These are phyloP conservation scores for Penicillium frequentans DNA, from an alignment of 2,329 filamentous ascomycete species.

Conservation along the genomic window DNA sequence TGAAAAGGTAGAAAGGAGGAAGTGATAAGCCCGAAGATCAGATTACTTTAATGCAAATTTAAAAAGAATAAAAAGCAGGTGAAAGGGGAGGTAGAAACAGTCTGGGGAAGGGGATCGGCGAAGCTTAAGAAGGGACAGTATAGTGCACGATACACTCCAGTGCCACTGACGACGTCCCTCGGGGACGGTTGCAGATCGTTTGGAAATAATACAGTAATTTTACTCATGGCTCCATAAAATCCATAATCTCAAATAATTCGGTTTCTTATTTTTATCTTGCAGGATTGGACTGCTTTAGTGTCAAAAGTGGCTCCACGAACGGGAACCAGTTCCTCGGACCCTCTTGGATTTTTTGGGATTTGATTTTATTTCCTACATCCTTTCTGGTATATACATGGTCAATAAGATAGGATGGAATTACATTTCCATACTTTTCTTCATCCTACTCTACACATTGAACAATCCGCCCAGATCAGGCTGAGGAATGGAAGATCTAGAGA, in stretches of 20 bases:
- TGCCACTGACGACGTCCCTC: constrained; percentile 45
- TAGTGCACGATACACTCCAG: constrained; percentile 26
- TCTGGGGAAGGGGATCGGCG: constrained; percentile 47
- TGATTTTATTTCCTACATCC: background rate
- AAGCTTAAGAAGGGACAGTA: constrained; percentile 45
- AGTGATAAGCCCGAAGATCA: constrained; percentile 21
- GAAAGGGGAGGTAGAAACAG: constrained; percentile 20
- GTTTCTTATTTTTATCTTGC: constrained; percentile 9
- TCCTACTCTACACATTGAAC: background rate
- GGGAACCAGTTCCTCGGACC: constrained; percentile 37
- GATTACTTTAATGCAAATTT: background rate
- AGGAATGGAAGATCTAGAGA: constrained; percentile 27
- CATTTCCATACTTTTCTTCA: background rate
- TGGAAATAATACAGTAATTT: constrained; percentile 24
- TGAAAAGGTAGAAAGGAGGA: constrained; percentile 2
- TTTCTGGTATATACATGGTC: background rate
- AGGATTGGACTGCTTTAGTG: constrained; percentile 15
- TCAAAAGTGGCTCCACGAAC: constrained; percentile 18
- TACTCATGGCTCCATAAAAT: background rate
- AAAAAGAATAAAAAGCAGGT: background rate
- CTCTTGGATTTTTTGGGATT: constrained; percentile 6
- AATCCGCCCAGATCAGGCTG: constrained; percentile 11
- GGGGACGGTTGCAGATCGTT: constrained; percentile 39
- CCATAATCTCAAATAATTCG: constrained; percentile 7
- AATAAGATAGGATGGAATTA: background rate